phyloP scores from a whole-genome alignment of 345 rosid species.

The Sonneratia alba region DNA sequence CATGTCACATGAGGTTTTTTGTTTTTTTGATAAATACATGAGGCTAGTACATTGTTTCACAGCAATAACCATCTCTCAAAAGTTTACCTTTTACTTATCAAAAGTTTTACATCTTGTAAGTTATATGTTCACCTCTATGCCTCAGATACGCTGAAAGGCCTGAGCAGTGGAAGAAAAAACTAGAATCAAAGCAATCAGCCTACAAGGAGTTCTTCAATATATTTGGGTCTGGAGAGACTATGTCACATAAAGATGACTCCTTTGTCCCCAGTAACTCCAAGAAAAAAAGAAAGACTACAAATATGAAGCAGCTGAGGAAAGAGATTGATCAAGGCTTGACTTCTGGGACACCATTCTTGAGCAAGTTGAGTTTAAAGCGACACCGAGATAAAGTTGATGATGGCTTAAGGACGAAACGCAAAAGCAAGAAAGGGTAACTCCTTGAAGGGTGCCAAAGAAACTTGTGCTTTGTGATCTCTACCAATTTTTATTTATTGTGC shows the following conservation, averaged over 20 bases:
- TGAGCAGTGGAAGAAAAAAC: slow-evolving; percentile 76
- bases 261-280: slow-evolving; percentile 38
- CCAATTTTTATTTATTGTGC: background rate
- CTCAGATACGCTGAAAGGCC: slow-evolving; percentile 53
- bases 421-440: slow-evolving; percentile 17
- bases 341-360: slow-evolving; percentile 12
- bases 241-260: slow-evolving; percentile 27
- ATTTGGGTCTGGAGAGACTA: slow-evolving; percentile 55
- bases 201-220: slow-evolving; percentile 52
- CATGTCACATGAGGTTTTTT: too few relatives aligned
- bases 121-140: slow-evolving; percentile 7
- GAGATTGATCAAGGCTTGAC: slow-evolving; percentile 35
- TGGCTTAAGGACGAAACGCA: slow-evolving; percentile 31
- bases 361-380: slow-evolving; percentile 21
- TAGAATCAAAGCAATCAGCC: slow-evolving; percentile 64
- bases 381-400: slow-evolving; percentile 27
- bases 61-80: too few relatives aligned
- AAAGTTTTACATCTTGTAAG: background rate
- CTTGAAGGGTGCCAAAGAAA: slow-evolving; percentile 24
- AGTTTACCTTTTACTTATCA: background rate
- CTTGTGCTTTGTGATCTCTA: slow-evolving; percentile 5
- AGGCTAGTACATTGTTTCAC: too few relatives aligned
- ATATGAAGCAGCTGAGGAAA: slow-evolving; percentile 40
- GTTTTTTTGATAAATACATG: too few relatives aligned
- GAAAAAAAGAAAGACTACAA: slow-evolving; percentile 24